A percentile compares a stretch with the other conserved stretches of the same genome.
These are phyloP conservation scores for Herpetomonas samuelpessoai DNA, from an alignment of 208 protist species.

Conservation along the genomic window DNA sequence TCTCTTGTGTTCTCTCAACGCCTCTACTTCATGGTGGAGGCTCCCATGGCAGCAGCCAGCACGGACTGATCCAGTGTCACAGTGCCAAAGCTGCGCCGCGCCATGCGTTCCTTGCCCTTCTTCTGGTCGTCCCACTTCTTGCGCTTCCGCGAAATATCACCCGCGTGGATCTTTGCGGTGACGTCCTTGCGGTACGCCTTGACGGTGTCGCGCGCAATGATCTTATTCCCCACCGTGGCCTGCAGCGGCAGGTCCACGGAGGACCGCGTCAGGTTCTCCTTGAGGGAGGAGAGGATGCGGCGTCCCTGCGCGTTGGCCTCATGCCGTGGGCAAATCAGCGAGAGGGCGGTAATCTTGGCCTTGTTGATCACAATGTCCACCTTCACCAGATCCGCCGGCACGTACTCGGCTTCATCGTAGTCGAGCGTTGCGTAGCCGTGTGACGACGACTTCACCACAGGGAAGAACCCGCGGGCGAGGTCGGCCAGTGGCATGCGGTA, in stretches of 20 bases:
- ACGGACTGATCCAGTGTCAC: conserved; percentile 93
- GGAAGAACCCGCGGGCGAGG: conserved; percentile 95
- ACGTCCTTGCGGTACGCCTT: conserved; percentile 94
- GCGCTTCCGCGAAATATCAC: conserved; percentile 95
- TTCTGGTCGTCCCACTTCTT: conserved; percentile 98
- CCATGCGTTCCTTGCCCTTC: conserved; percentile 97
- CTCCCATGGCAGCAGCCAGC: conserved; percentile 88
- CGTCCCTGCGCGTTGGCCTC: conserved; percentile 59
- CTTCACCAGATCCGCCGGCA: conserved; percentile 88
- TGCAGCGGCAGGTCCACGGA: conserved; percentile 93
- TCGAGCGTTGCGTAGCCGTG: conserved; percentile 95
- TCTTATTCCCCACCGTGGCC: conserved; percentile 82
- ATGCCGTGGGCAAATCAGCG: conserved; percentile 77
- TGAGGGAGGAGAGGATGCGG: conserved; percentile 81
- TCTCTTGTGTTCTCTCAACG: background rate
- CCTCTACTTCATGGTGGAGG: conserved; percentile 33
- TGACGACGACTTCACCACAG: conserved; percentile 88
- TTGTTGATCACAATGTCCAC: conserved; percentile 93
- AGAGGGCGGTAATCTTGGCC: conserved; percentile 90
- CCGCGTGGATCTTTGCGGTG: conserved; percentile 94
- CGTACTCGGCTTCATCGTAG: conserved; percentile 93
- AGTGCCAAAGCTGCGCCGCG: conserved; percentile 85
- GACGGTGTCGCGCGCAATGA: conserved; percentile 92
- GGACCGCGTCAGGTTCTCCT: conserved; percentile 84
- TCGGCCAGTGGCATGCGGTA: conserved; percentile 94